phyloP scores from a whole-genome alignment of 116 monocot species.

The Zostera marina region DNA sequence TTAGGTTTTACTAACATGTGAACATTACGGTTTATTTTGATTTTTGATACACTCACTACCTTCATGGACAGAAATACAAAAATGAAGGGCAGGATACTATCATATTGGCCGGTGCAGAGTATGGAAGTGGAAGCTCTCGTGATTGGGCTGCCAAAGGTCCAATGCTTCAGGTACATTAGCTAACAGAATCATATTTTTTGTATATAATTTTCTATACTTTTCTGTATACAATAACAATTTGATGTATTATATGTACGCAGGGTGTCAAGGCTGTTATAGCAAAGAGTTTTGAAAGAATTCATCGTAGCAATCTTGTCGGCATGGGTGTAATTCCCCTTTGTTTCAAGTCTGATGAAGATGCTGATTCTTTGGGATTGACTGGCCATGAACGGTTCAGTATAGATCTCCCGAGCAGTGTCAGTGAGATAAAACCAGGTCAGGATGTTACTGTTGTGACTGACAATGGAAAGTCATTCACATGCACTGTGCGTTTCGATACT shows the following conservation, averaged over 20 bases:
- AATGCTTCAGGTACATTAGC: slow-evolving; percentile 37
- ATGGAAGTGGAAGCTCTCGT: slow-evolving; percentile 88
- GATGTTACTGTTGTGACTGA: slow-evolving; percentile 49
- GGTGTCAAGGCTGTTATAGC: slow-evolving; percentile 84
- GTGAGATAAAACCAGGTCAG: slow-evolving; percentile 67
- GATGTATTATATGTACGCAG: slow-evolving; percentile 15
- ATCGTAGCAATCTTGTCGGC: slow-evolving; percentile 75
- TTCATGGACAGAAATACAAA: slow-evolving; percentile 39
- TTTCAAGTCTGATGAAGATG: slow-evolving; percentile 77
- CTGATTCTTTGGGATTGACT: slow-evolving; percentile 62
- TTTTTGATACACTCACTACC: not conserved
- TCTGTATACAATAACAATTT: too few relatives aligned
- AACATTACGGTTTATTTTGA: not conserved
- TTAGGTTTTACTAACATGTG: not conserved
- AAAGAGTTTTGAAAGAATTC: slow-evolving; percentile 86
- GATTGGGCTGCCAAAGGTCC: slow-evolving; percentile 96
- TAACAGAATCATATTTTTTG: too few relatives aligned
- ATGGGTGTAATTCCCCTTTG: slow-evolving; percentile 84
- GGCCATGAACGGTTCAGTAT: slow-evolving; percentile 67
- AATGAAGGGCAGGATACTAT: slow-evolving; percentile 59
- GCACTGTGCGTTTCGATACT: slow-evolving; percentile 66
- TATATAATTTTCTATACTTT: too few relatives aligned
- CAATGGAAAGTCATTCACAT: slow-evolving; percentile 52
- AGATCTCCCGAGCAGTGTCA: slow-evolving; percentile 38
- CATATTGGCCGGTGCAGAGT: slow-evolving; percentile 75